Evolutionary conservation across 805 yeast genomes (phyloP).

Genomic region (Candida germanica): DNA sequence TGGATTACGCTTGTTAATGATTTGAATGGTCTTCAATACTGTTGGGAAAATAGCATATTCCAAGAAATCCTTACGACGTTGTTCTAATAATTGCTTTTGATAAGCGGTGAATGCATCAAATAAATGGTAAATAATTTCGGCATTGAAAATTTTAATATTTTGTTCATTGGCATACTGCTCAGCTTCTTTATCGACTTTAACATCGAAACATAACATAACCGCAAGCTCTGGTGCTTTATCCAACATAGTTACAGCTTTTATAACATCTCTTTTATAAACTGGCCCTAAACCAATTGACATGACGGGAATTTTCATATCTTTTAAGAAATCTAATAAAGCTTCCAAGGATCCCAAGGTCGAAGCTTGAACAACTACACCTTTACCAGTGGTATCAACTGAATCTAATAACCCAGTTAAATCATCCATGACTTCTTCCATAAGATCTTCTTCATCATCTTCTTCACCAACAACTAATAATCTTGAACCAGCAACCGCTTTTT

Average conservation of each 20-base stretch:
- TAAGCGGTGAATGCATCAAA: conserved; percentile 93
- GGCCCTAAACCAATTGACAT: conserved; percentile 99
- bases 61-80: conserved; percentile 83
- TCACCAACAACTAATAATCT: conserved; percentile 92
- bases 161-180: conserved; percentile 96
- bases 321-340: conserved; percentile 93
- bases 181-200: conserved; percentile 94
- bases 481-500: conserved; percentile 99
- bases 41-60: conserved; percentile 93
- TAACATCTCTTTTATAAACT: conserved; percentile 95
- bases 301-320: conserved; percentile 98
- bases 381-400: conserved; percentile 91
- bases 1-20: conserved; percentile 97
- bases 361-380: conserved; percentile 98
- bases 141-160: conserved; percentile 87
- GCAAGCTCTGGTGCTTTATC: conserved; percentile 95
- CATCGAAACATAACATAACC: conserved; percentile 98
- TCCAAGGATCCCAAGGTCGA: conserved; percentile 97
- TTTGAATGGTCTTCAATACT: conserved; percentile 90
- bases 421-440: conserved; percentile 98
- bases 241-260: conserved; percentile 95
- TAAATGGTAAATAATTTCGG: conserved; percentile 94
- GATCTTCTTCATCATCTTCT: conserved; percentile 95
- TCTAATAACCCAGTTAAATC: conserved; percentile 93
- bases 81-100: conserved; percentile 83